These are phyloP conservation scores for Inonotus hispidus DNA, from an alignment of 1,284 basidiomycete genomes.

Conservation along the genomic window DNA sequence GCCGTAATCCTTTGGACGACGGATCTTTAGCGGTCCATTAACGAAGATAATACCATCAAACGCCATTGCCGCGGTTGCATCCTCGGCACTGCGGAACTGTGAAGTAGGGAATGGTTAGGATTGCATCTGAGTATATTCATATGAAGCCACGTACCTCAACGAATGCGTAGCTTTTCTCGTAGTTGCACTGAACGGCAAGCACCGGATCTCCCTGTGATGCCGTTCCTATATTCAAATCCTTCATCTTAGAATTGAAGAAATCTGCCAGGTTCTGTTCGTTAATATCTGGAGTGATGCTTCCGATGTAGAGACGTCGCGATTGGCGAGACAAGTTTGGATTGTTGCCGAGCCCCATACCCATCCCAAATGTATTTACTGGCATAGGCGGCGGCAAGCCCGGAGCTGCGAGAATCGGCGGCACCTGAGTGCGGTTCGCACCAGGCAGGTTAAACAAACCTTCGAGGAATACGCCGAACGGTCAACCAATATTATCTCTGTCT, in stretches of 20 bases:
- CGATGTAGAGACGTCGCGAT: conserved; percentile 92
- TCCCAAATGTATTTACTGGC: conserved; percentile 76
- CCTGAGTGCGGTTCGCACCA: conserved; percentile 84
- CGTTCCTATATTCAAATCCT: conserved; percentile 82
- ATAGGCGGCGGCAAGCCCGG: conserved; percentile 77
- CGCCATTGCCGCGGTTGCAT: conserved; percentile 93
- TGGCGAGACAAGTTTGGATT: conserved; percentile 87
- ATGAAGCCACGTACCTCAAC: conserved; percentile 64
- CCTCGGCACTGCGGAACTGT: conserved; percentile 94
- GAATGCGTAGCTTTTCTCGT: conserved; percentile 97
- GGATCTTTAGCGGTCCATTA: conserved; percentile 88
- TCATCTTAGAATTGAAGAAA: conserved; percentile 96
- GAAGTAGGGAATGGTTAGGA: conserved; percentile 14
- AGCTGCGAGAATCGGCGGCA: conserved; percentile 74
- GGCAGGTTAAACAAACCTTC: conserved; percentile 88
- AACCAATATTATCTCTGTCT: conserved; percentile 1
- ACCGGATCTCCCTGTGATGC: conserved; percentile 86
- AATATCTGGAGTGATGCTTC: conserved; percentile 88
- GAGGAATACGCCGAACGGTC: conserved; percentile 6
- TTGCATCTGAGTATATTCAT: neutral
- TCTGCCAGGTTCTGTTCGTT: conserved; percentile 86
- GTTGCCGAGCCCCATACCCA: conserved; percentile 62
- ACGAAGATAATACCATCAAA: conserved; percentile 97
- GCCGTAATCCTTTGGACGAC: conserved; percentile 94
- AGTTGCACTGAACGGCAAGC: conserved; percentile 89